Conservation (phyloP, 2,329 filamentous ascomycete genomes). For the Cercospora zeae-maydis region DNA sequence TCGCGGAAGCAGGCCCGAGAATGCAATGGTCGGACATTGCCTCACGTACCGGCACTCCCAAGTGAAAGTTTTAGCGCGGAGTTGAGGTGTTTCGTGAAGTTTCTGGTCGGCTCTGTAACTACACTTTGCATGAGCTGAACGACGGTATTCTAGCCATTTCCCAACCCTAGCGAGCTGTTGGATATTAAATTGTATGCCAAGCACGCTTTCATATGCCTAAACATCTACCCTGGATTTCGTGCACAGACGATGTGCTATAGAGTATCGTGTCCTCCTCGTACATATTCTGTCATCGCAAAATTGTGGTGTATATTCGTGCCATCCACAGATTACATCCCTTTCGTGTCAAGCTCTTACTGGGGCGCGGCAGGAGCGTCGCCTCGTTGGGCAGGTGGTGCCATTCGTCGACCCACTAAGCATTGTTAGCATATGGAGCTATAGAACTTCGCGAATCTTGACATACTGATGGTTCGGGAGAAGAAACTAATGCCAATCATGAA, state of each 20-base stretch:
- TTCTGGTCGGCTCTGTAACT: background rate
- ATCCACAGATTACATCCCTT: background rate
- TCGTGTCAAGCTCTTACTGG: background rate
- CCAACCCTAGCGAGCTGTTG: background rate
- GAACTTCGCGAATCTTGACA: background rate
- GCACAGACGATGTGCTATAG: background rate
- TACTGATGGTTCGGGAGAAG: slow-evolving; percentile 63
- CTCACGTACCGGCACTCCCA: background rate
- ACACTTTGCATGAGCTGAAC: background rate
- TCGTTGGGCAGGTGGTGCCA: background rate
- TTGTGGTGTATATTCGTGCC: background rate
- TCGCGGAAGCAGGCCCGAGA: slow-evolving; percentile 92
- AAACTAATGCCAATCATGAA: slow-evolving; percentile 75
- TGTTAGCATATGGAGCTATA: background rate
- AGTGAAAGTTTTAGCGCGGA: slow-evolving; percentile 9
- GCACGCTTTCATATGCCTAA: background rate
- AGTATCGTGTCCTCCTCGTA: slow-evolving; percentile 2
- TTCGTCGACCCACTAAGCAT: slow-evolving; percentile 10
- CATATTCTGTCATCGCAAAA: slow-evolving; percentile 1
- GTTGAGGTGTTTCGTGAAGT: slow-evolving; percentile 8
- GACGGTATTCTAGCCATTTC: background rate
- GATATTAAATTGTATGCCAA: background rate
- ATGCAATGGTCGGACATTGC: slow-evolving; percentile 53
- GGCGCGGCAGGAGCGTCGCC: slow-evolving; percentile 5
- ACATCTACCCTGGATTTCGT: background rate